Base-by-base conservation (phyloP, 371 early-diverging fungal genomes). In the Paraphysoderma sedebokerense region DNA sequence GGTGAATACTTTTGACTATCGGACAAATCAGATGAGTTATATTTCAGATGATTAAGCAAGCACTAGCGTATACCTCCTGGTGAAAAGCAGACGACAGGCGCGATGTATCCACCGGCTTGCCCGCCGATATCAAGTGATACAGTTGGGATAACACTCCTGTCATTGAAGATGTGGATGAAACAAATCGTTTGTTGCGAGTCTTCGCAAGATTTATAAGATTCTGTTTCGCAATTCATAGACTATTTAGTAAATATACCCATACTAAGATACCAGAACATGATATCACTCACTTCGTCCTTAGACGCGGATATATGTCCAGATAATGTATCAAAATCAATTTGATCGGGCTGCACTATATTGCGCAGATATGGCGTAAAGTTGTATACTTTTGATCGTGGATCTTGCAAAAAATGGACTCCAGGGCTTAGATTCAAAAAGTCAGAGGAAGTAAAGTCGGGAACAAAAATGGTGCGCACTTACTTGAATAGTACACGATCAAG, bases 101-200 rank as follows among this genome's bases (percentile, higher is more conserved):
- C 1, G 60, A 59, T 0, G 63, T 69, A 52, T 88, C 68, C 6
- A 82, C 61, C 15, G 66, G 69, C 51, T 70, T 77, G 50, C 75
- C 70, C 9, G 67, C 69, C 1, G 89, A 76, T 23, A 92, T 61
- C 17, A 72, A 50, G 55, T 81, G 82, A 49, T 86, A 85, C 37
- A 89, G 55, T 23, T 89, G 85, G 0, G 88, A 75, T 4, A 95
- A 61, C 0, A 72, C 53, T 3, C 72, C 57, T 9, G 90, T 82
- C 50, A 86, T 77, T 2, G 92, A 89, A 6, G 92, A 91, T 3
- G 96, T 95, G 3, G 92, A 89, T 1, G 86, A 81, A 20, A 78
- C 66, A 61, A 80, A 91, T 26, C 57, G 68, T 45, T 61, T 59
- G 0, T 64, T 53, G 30, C 65, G 53, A 1, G 50, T 27, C 12